These are phyloP conservation scores for Aspergillus sclerotiicarbonarius DNA, from an alignment of 495 filamentous ascomycete genomes.

Conservation along the genomic window DNA sequence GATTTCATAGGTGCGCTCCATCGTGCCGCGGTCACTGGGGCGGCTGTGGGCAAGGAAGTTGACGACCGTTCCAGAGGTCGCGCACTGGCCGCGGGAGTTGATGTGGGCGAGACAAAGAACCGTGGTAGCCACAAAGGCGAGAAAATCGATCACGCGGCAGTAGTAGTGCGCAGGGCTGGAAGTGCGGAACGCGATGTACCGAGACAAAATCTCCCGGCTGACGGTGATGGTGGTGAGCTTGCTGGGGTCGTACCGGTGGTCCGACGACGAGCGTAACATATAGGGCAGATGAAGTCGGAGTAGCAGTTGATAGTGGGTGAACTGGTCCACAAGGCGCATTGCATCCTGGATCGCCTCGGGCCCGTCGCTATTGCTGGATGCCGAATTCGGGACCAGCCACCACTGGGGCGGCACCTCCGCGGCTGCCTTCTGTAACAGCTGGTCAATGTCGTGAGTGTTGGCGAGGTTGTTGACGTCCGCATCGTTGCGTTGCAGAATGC, in stretches of 20 bases:
- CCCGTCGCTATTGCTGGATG: not conserved
- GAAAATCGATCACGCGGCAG: slow-evolving; percentile 52
- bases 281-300: slow-evolving; percentile 32
- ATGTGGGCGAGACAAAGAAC: slow-evolving; percentile 30
- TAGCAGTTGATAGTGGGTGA: slow-evolving; percentile 40
- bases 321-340: slow-evolving; percentile 28
- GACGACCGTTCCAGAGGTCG: not conserved
- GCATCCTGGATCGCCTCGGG: slow-evolving; percentile 9
- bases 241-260: slow-evolving; percentile 29
- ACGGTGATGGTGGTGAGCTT: slow-evolving; percentile 41
- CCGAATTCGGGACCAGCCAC: slow-evolving; percentile 30
- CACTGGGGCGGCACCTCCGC: slow-evolving; percentile 36
- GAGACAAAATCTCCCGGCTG: slow-evolving; percentile 45
- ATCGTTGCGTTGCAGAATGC: slow-evolving; percentile 46
- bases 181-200: slow-evolving; percentile 39
- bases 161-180: slow-evolving; percentile 30
- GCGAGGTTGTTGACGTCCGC: slow-evolving; percentile 15
- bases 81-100: slow-evolving; percentile 21
- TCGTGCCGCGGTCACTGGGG: slow-evolving; percentile 39
- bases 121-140: slow-evolving; percentile 47
- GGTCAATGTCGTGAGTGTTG: slow-evolving; percentile 39
- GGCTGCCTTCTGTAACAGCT: slow-evolving; percentile 39
- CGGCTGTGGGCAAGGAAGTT: slow-evolving; percentile 40
- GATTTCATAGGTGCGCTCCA: slow-evolving; percentile 40
- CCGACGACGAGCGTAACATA: slow-evolving; percentile 21